Base-by-base conservation (phyloP, 2,329 filamentous ascomycete species). In the Pyrenochaeta sp. region DNA sequence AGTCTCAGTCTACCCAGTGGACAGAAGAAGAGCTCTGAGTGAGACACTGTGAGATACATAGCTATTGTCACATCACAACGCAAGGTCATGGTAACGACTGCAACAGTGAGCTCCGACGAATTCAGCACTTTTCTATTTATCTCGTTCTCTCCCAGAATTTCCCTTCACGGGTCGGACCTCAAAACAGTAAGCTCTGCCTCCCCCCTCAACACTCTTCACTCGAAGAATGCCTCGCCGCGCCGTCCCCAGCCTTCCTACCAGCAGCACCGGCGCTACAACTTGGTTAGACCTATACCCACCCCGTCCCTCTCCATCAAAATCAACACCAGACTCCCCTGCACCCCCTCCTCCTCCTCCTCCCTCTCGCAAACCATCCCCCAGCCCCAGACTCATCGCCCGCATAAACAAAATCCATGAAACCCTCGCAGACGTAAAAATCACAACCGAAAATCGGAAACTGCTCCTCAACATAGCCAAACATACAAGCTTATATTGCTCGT, bases 401-500 rank as follows among this genome's bases (percentile, higher is more conserved):
- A 39, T 56, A 40, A 30, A 19, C 28, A 22, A 15, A 12, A 19
- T 56, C 30, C 30, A 8, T 8, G 5, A 19, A 19, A 39, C 30
- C 53, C 47, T 56, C 22, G 13, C 30, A 22, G 15, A 22, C n/a
- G 36, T 52, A 30, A 22, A 42, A 32, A 25, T 40, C 47, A 39
- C 42, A 15, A 32, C 50, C 5, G 22, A 27, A 27, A 50, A 36
- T 27, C 52, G 46, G 46, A 36, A 28, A 3, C n/a, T 27, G 9
- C 15, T 56, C 40, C 22, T 40, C 28, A 24, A 39, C 8, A 42
- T 50, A 13, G 7, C 40, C 39, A 13, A 39, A 6, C 32, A 46
- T 47, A n/a, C 19, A 19, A 30, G 28, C 34, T 9, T 40, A 28
- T 56, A 50, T 47, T 56, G 53, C 48, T 1, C 48, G 13, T 7